Conservation (phyloP, 148 eudicot species). For the Camellia lanceoleosa region DNA sequence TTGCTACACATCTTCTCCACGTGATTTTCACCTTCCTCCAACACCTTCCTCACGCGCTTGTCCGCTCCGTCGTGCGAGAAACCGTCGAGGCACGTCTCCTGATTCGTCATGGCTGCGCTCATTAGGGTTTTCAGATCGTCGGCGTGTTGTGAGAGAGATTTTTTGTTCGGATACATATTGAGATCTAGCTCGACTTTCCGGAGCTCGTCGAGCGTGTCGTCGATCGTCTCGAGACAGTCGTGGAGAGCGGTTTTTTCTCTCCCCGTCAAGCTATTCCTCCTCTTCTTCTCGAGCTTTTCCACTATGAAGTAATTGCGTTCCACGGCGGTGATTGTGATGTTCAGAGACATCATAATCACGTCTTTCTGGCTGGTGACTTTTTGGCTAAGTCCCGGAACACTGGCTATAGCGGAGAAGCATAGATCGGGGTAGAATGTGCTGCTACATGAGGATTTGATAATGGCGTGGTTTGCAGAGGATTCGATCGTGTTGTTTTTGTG, state of each 20-base stretch:
- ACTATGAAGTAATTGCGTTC: conserved; percentile 40
- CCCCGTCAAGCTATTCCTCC: conserved; percentile 23
- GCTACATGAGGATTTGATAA: conserved; percentile 55
- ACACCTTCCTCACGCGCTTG: conserved; percentile 39
- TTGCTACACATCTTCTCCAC: conserved; percentile 78
- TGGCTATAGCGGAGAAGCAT: conserved; percentile 53
- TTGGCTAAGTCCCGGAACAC: conserved; percentile 20
- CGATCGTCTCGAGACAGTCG: conserved; percentile 62
- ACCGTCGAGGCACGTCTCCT: conserved; percentile 74
- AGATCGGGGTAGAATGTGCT: conserved; percentile 60
- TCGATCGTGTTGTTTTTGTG: background rate
- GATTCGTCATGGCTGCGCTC: conserved; percentile 79
- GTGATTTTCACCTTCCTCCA: conserved; percentile 34
- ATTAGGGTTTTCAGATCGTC: conserved; percentile 65
- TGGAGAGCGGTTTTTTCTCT: conserved; percentile 58
- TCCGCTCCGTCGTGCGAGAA: conserved; percentile 58
- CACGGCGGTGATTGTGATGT: conserved; percentile 43
- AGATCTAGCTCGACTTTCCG: conserved; percentile 37
- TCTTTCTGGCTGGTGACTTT: conserved; percentile 47
- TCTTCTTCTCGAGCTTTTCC: conserved; percentile 25
- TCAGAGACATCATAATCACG: conserved; percentile 46
- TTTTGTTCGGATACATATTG: conserved; percentile 35
- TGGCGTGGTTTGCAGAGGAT: conserved; percentile 33
- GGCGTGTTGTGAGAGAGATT: conserved; percentile 39
- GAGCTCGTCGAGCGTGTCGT: conserved; percentile 71